A percentile compares a stretch with the other conserved stretches of the same genome.
These are phyloP conservation scores for Verticillium isaacii DNA, from an alignment of 2,329 filamentous ascomycete genomes.

Conservation along the genomic window DNA sequence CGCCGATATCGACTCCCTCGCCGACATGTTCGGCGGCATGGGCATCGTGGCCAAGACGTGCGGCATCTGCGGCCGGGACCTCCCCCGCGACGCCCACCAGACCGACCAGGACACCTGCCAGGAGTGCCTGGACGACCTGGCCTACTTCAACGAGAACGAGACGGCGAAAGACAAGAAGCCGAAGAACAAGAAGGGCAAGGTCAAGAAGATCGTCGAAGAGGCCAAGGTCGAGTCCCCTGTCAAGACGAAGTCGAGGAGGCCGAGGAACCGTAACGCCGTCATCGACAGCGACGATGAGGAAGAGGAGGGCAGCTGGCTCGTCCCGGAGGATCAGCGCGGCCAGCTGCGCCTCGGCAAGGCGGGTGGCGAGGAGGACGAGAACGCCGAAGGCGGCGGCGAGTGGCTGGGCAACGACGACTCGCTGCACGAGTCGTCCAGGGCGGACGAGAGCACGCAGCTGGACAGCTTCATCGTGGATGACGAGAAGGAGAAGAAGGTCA, in stretches of 20 bases:
- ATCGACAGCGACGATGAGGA: slow-evolving; percentile 66
- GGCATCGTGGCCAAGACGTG: slow-evolving; percentile 74
- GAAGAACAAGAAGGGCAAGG: slow-evolving; percentile 30
- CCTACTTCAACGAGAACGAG: slow-evolving; percentile 50
- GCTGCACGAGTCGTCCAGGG: slow-evolving; percentile 47
- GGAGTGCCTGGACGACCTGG: slow-evolving; percentile 72
- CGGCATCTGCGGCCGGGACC: slow-evolving; percentile 72
- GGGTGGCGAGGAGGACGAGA: slow-evolving; percentile 81
- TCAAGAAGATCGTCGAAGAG: slow-evolving; percentile 14
- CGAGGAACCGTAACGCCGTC: slow-evolving; percentile 51
- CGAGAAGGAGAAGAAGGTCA: slow-evolving; percentile 34
- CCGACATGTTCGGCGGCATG: slow-evolving; percentile 80
- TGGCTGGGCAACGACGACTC: slow-evolving; percentile 71
- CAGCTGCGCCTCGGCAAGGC: slow-evolving; percentile 64
- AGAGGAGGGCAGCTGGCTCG: slow-evolving; percentile 74
- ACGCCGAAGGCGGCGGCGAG: slow-evolving; percentile 82
- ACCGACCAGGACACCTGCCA: slow-evolving; percentile 52
- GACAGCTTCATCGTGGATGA: slow-evolving; percentile 53
- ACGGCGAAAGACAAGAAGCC: slow-evolving; percentile 33
- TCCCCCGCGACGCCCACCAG: slow-evolving; percentile 46
- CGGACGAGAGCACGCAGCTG: slow-evolving; percentile 44
- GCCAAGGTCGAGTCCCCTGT: slow-evolving; percentile 3
- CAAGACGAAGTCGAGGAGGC: slow-evolving; percentile 25
- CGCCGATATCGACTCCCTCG: slow-evolving; percentile 74
- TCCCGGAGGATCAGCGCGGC: slow-evolving; percentile 61